Conservation (phyloP, 495 filamentous ascomycete species). For the Trichoderma gamsii region DNA sequence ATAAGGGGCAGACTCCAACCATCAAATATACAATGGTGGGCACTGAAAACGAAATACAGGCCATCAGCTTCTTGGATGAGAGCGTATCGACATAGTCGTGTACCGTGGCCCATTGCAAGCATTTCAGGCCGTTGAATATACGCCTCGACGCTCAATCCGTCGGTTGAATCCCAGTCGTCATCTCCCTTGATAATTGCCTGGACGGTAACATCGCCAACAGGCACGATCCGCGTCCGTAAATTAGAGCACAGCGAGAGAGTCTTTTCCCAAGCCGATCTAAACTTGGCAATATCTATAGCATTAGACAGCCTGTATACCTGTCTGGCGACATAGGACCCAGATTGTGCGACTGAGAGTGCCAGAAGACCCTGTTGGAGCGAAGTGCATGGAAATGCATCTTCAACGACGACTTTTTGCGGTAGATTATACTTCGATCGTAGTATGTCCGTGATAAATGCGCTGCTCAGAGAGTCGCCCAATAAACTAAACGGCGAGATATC, state of each 20-base stretch:
- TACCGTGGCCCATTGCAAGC: neutral
- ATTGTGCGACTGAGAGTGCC: slow-evolving; percentile 18
- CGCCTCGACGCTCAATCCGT: slow-evolving; percentile 15
- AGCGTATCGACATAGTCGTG: neutral
- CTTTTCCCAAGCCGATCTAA: no score
- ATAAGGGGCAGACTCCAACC: slow-evolving; percentile 15
- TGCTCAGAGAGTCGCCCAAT: neutral
- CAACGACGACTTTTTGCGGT: slow-evolving; percentile 21
- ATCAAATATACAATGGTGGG: slow-evolving; percentile 18
- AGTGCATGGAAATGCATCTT: slow-evolving; percentile 56
- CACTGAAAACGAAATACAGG: slow-evolving; percentile 11
- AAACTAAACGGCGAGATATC: slow-evolving; percentile 5
- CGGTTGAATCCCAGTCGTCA: no score
- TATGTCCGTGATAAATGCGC: neutral
- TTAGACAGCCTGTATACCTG: no score
- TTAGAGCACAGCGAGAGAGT: no score
- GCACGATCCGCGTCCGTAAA: no score
- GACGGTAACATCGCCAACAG: no score
- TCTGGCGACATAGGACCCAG: no score
- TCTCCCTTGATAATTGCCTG: no score
- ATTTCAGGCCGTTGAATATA: neutral
- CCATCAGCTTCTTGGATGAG: slow-evolving; percentile 8
- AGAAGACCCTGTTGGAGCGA: slow-evolving; percentile 49
- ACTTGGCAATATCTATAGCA: no score
- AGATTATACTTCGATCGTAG: neutral